Evolutionary conservation across 495 filamentous ascomycete species (phyloP).

Genomic region (Aspergillus taichungensis): DNA sequence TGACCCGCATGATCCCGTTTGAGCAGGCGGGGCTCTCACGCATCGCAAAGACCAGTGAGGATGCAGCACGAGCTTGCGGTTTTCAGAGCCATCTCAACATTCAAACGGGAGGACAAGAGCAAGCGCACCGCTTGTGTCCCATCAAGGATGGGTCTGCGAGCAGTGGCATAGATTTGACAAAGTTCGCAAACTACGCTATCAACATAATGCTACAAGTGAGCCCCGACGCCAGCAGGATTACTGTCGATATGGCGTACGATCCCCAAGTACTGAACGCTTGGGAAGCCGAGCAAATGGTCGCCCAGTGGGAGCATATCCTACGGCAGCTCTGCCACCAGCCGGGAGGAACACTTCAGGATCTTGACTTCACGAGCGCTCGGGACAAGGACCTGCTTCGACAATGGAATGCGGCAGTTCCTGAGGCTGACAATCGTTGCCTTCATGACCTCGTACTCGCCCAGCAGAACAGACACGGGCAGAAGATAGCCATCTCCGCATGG

Average conservation of each 20-base stretch:
- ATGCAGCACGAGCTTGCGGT: constrained; percentile 43
- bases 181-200: not conserved
- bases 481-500: constrained; percentile 8
- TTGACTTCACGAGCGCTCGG: constrained; percentile 7
- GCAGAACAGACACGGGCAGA: constrained; percentile 7
- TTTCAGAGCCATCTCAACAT: constrained; percentile 43
- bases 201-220: not conserved
- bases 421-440: constrained; percentile 16
- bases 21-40: constrained; percentile 41
- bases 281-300: constrained; percentile 4
- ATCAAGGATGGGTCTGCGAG: not conserved
- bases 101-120: constrained; percentile 13
- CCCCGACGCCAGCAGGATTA: not conserved
- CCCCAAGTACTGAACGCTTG: not conserved
- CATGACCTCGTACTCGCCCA: constrained; percentile 23
- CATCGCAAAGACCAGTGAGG: constrained; percentile 42
- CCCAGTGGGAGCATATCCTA: constrained; percentile 10
- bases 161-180: not conserved
- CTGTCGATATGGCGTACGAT: constrained; percentile 3
- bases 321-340: constrained; percentile 2
- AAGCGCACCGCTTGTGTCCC: constrained; percentile 1
- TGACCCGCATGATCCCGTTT: constrained; percentile 24
- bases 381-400: constrained; percentile 12
- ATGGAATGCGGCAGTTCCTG: constrained; percentile 25
- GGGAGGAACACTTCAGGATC: not conserved